phyloP scores from a whole-genome alignment of 2,329 filamentous ascomycete species.

The Colletotrichum salicis region DNA sequence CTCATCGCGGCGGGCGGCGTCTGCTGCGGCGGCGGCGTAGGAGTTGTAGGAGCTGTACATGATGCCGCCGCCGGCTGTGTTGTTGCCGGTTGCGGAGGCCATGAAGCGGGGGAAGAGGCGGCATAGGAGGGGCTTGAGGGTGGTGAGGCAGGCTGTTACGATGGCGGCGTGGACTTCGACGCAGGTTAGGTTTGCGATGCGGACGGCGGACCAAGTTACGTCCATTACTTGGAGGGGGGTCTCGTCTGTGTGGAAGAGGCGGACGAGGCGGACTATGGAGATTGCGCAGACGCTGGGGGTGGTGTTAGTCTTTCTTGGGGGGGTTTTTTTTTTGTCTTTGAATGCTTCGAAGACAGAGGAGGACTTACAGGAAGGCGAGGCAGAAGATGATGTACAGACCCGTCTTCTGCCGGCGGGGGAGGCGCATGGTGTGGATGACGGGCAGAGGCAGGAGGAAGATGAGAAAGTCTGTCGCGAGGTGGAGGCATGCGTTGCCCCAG shows the following conservation, averaged over 20 bases:
- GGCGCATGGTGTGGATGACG: slow-evolving; percentile 55
- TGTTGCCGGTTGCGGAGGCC: neutral
- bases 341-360: neutral
- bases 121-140: slow-evolving; percentile 50
- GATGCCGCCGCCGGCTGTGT: neutral
- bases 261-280: slow-evolving; percentile 45
- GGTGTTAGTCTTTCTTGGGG: slow-evolving; percentile 6
- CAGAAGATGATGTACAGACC: slow-evolving; percentile 51
- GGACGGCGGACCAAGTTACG: slow-evolving; percentile 42
- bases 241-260: slow-evolving; percentile 39
- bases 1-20: slow-evolving; percentile 14
- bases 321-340: too few species aligned
- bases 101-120: slow-evolving; percentile 44
- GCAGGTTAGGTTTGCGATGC: slow-evolving; percentile 48
- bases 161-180: slow-evolving; percentile 50
- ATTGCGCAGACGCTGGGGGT: slow-evolving; percentile 48
- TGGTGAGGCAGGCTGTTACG: slow-evolving; percentile 49
- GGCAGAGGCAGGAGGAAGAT: slow-evolving; percentile 51
- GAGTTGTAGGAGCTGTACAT: neutral
- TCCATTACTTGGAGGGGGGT: slow-evolving; percentile 36
- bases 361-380: slow-evolving; percentile 49
- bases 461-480: slow-evolving; percentile 41
- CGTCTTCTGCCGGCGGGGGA: slow-evolving; percentile 54
- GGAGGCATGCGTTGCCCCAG: slow-evolving; percentile 40
- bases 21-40: slow-evolving; percentile 6